Evolutionary conservation across 1,284 basidiomycete genomes (phyloP).

Genomic region (Hymenochaete sp.): DNA sequence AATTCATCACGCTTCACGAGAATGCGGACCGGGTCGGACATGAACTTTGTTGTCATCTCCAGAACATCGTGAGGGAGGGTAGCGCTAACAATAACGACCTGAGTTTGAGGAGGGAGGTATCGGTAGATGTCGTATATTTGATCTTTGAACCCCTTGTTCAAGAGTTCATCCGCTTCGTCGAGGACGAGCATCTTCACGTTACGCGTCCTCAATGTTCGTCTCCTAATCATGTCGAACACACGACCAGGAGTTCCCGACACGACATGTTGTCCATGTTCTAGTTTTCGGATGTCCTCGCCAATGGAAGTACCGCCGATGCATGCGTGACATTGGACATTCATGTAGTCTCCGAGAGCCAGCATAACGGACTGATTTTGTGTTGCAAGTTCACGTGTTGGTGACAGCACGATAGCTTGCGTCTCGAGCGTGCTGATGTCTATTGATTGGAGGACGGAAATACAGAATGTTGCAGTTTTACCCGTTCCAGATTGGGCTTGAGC

Average conservation of each 20-base stretch:
- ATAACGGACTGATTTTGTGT: constrained; percentile 99
- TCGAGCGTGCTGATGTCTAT: constrained; percentile 95
- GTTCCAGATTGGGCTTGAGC: constrained; percentile 99
- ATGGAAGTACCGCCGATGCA: constrained; percentile 98
- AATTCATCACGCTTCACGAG: constrained; percentile 99
- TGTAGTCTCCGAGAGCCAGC: constrained; percentile 94
- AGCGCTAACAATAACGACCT: constrained; percentile 93
- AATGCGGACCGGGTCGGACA: constrained; percentile 98
- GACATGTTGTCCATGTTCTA: constrained; percentile 97
- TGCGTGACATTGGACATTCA: constrained; percentile 99
- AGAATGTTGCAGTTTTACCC: constrained; percentile 99
- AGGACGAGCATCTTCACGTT: constrained; percentile 99
- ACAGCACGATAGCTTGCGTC: constrained; percentile 93
- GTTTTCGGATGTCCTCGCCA: constrained; percentile 96
- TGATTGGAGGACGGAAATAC: constrained; percentile 88
- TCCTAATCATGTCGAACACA: constrained; percentile 99
- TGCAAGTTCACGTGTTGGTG: constrained; percentile 90
- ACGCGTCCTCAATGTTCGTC: constrained; percentile 86
- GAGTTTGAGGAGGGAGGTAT: constrained; percentile 95
- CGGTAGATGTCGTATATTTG: constrained; percentile 99
- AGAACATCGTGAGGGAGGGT: constrained; percentile 96
- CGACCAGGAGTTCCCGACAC: constrained; percentile 97
- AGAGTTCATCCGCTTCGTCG: constrained; percentile 95
- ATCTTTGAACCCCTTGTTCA: constrained; percentile 99
- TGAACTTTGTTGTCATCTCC: constrained; percentile 99